Conservation (phyloP, 805 yeast species). For the Pichia rugopelliculosa region DNA sequence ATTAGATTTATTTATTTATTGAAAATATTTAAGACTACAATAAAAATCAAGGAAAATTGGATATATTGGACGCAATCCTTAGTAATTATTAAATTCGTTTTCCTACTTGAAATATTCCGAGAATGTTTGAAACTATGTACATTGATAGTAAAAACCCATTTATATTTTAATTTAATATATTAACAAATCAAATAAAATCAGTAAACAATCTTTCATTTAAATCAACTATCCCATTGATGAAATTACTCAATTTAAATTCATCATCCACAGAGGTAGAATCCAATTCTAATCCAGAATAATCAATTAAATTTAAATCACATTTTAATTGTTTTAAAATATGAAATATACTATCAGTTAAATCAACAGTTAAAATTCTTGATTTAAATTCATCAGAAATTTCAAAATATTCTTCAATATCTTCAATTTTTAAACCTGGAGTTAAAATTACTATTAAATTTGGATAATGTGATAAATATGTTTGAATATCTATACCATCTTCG, state of each 20-base stretch:
- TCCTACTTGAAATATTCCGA: too few species aligned
- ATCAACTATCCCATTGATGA: conserved; percentile 17
- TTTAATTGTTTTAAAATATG: conserved; percentile 47
- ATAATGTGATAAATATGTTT: conserved; percentile 11
- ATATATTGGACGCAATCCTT: too few species aligned
- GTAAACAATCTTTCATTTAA: background rate
- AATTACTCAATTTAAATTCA: conserved; percentile 21
- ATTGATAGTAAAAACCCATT: too few species aligned
- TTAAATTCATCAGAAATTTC: conserved; percentile 17
- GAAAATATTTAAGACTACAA: too few species aligned
- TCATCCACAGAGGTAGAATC: conserved; percentile 11
- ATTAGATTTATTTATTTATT: too few species aligned
- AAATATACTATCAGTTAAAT: conserved; percentile 42
- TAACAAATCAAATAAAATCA: background rate
- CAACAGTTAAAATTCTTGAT: conserved; percentile 37
- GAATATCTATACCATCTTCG: conserved; percentile 8
- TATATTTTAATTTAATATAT: too few species aligned
- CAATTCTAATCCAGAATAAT: conserved; percentile 16
- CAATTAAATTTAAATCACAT: conserved; percentile 20
- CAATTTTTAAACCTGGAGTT: conserved; percentile 20
- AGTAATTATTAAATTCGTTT: too few species aligned
- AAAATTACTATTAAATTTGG: conserved; percentile 22
- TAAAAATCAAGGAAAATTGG: too few species aligned
- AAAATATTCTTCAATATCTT: conserved; percentile 12
- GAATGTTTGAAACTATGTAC: too few species aligned